phyloP scores from a whole-genome alignment of 2,329 filamentous ascomycete genomes.

The Clonostachys solani region DNA sequence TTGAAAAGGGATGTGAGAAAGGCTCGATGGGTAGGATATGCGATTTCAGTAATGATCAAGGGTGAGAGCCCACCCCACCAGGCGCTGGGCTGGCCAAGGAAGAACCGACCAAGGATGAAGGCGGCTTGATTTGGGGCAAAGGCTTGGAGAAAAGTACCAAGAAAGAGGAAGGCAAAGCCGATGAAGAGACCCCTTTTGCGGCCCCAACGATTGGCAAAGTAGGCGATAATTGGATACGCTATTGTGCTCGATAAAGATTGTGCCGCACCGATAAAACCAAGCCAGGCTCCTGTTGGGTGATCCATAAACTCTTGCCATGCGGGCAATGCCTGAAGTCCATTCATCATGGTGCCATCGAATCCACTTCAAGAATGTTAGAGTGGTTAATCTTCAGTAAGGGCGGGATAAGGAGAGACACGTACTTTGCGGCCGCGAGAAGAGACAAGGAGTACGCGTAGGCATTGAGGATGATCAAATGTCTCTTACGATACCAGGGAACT shows the following conservation, averaged over 20 bases:
- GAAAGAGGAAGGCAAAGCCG: constrained; percentile 18
- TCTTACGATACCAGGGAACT: constrained; percentile 30
- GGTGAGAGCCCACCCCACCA: constrained; percentile 18
- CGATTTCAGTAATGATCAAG: constrained; percentile 22
- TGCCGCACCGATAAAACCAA: constrained; percentile 24
- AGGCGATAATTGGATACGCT: constrained; percentile 14
- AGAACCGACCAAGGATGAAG: constrained; percentile 20
- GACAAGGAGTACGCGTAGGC: constrained; percentile 6
- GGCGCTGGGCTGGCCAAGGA: constrained; percentile 18
- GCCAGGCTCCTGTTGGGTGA: constrained; percentile 16
- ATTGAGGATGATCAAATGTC: constrained; percentile 33
- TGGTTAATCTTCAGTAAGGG: not conserved
- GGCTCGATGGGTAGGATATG: constrained; percentile 22
- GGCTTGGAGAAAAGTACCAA: constrained; percentile 12
- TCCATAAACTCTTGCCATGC: constrained; percentile 32
- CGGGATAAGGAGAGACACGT: constrained; percentile 33
- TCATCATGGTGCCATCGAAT: constrained; percentile 36
- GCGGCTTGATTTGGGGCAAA: constrained; percentile 30
- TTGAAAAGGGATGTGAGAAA: constrained; percentile 44
- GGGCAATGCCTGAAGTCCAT: constrained; percentile 30
- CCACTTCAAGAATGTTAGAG: constrained; percentile 13
- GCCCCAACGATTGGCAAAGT: constrained; percentile 30
- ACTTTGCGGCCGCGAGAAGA: constrained; percentile 21
- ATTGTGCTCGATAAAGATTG: constrained; percentile 8
- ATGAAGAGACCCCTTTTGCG: constrained; percentile 23